Evolutionary conservation across 768 basidiomycete species (phyloP).

Genomic region (Mycena maculata): DNA sequence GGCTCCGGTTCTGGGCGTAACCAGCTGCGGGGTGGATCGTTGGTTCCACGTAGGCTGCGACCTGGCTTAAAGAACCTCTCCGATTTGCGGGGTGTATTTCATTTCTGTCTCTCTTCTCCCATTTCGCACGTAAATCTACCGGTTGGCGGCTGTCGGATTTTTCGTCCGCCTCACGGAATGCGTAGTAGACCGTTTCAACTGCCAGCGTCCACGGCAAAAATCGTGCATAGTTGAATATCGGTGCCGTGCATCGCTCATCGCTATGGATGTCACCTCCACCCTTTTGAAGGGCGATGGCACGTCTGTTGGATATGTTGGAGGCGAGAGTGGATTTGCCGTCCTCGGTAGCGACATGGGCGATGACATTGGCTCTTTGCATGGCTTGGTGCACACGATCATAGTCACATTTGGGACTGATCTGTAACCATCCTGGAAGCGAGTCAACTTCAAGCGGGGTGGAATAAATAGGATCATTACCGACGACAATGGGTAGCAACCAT

Average conservation of each 20-base stretch:
- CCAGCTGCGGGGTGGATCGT: not conserved
- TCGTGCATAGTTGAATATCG: slow-evolving; percentile 48
- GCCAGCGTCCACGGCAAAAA: slow-evolving; percentile 44
- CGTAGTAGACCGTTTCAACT: slow-evolving; percentile 38
- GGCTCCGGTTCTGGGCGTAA: slow-evolving; percentile 17
- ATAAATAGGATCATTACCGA: slow-evolving; percentile 39
- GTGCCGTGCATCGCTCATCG: slow-evolving; percentile 41
- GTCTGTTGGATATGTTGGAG: slow-evolving; percentile 26
- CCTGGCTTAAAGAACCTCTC: slow-evolving; percentile 23
- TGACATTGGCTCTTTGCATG: slow-evolving; percentile 44
- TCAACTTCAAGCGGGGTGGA: slow-evolving; percentile 47
- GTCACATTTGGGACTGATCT: slow-evolving; percentile 57
- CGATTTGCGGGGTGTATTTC: slow-evolving; percentile 22
- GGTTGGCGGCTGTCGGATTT: slow-evolving; percentile 31
- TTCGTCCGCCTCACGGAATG: slow-evolving; percentile 40
- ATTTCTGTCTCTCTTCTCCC: slow-evolving; percentile 34
- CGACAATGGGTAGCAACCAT: slow-evolving; percentile 30
- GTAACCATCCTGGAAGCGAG: slow-evolving; percentile 56
- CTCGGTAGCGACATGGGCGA: slow-evolving; percentile 42
- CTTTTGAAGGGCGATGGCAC: slow-evolving; percentile 36
- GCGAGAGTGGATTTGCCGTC: slow-evolving; percentile 25
- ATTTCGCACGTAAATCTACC: slow-evolving; percentile 32
- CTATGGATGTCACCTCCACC: slow-evolving; percentile 28
- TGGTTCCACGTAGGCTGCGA: slow-evolving; percentile 27
- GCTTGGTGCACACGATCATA: slow-evolving; percentile 44